phyloP scores from a whole-genome alignment of 495 filamentous ascomycete genomes.

The Rostrohypoxylon terebratum region DNA sequence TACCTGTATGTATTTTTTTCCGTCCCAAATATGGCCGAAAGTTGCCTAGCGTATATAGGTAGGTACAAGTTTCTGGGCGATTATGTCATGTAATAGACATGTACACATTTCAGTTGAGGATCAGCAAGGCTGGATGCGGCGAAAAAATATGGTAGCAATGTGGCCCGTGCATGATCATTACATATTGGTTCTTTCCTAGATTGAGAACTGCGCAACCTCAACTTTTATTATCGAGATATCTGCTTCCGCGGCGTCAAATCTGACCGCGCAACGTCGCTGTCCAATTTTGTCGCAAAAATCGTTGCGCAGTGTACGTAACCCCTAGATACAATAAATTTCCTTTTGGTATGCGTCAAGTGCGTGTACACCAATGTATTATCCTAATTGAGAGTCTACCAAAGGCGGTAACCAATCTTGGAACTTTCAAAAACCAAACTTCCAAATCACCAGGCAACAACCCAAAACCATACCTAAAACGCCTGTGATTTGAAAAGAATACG shows the following conservation, averaged over 20 bases:
- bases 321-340: constrained; percentile 2
- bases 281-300: constrained; percentile 12
- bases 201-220: constrained; percentile 35
- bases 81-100: background rate
- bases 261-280: constrained; percentile 29
- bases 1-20: background rate
- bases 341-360: background rate
- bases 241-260: constrained; percentile 33
- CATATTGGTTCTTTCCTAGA: constrained; percentile 27
- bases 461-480: background rate
- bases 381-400: background rate
- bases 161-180: constrained; percentile 31
- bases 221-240: constrained; percentile 40
- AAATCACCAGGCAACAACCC: background rate
- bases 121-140: constrained; percentile 45
- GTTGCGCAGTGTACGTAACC: constrained; percentile 30
- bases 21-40: background rate
- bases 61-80: background rate
- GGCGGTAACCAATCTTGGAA: constrained; percentile 6
- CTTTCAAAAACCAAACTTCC: background rate
- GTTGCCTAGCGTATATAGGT: constrained; percentile 1
- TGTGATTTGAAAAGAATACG: background rate
- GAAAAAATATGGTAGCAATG: constrained; percentile 22
- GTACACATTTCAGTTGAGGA: constrained; percentile 11
- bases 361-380: constrained; percentile 4